A percentile compares a stretch with the other conserved stretches of the same genome.
Evolutionary conservation across 371 early-diverging fungal species (phyloP).

Genomic region (Mortierella sp.): DNA sequence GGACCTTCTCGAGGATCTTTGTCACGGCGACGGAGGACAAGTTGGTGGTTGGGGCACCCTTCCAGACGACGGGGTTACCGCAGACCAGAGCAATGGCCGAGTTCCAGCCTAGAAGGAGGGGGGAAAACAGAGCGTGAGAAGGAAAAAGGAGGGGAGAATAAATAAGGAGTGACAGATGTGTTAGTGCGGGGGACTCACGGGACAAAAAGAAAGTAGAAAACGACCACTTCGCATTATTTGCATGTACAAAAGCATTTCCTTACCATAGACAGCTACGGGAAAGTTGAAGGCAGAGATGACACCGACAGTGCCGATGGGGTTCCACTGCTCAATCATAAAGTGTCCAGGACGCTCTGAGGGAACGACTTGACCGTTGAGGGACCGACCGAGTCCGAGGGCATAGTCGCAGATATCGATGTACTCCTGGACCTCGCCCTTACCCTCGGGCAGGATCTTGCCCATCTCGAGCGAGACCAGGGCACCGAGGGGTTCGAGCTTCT

Average conservation of each 20-base stretch:
- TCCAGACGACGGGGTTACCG: slow-evolving; percentile 96
- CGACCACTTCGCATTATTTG: background rate
- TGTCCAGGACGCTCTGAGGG: slow-evolving; percentile 97
- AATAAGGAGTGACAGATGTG: background rate
- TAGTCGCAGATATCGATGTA: slow-evolving; percentile 96
- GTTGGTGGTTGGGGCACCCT: slow-evolving; percentile 93
- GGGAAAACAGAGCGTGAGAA: background rate
- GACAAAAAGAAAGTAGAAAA: background rate
- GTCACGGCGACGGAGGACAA: slow-evolving; percentile 92
- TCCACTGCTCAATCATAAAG: slow-evolving; percentile 97
- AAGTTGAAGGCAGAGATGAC: slow-evolving; percentile 97
- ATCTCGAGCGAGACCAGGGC: slow-evolving; percentile 92
- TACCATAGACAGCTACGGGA: slow-evolving; percentile 75
- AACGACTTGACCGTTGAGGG: slow-evolving; percentile 88
- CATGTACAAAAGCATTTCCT: background rate
- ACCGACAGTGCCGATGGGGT: slow-evolving; percentile 94
- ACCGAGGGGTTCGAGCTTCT: slow-evolving; percentile 85
- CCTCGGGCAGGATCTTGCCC: slow-evolving; percentile 97
- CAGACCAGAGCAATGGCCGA: slow-evolving; percentile 91
- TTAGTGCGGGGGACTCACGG: background rate
- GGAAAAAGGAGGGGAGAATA: background rate
- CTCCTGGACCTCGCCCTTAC: slow-evolving; percentile 98
- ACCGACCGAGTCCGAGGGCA: slow-evolving; percentile 92
- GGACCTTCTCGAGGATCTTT: slow-evolving; percentile 87
- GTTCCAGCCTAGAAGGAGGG: slow-evolving; percentile 84